Percentiles rank a stretch among this genome's conserved stretches.
phyloP scores from a whole-genome alignment of 179 eudicot genomes.

The Amaranthus tricolor region DNA sequence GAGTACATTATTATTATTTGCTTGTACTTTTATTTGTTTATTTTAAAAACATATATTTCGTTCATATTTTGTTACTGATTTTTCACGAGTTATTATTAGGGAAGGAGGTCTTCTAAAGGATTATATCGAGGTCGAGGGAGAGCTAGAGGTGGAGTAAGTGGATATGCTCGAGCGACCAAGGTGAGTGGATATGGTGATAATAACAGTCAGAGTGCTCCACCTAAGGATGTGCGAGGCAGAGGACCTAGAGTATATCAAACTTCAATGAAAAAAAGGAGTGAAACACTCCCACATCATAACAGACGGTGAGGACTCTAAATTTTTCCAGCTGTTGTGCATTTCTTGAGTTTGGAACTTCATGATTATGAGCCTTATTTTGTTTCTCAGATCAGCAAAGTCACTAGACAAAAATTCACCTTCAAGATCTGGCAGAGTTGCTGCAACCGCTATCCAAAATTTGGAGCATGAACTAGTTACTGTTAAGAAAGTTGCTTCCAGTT shows the following conservation, averaged over 20 bases:
- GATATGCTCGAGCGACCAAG: constrained; percentile 47
- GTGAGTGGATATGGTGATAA: constrained; percentile 36
- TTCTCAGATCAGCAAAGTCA: constrained; percentile 46
- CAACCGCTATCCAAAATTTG: constrained; percentile 29
- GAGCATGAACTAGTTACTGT: constrained; percentile 44
- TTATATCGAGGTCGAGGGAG: constrained; percentile 63
- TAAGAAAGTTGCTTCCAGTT: constrained; percentile 66
- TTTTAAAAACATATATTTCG: background rate
- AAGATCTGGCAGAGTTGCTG: constrained; percentile 43
- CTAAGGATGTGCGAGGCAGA: constrained; percentile 79
- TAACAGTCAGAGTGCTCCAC: constrained; percentile 44
- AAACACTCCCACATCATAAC: constrained; percentile 42
- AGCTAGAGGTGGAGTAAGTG: constrained; percentile 57
- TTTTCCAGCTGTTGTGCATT: background rate
- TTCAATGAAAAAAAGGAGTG: constrained; percentile 42
- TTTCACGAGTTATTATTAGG: constrained; percentile 35
- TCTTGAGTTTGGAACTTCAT: background rate
- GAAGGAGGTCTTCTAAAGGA: constrained; percentile 65
- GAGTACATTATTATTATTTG: too few species aligned
- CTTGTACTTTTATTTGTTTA: too few species aligned
- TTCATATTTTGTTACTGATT: background rate
- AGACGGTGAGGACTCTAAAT: constrained; percentile 54
- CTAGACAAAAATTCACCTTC: constrained; percentile 42
- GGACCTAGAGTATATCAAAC: constrained; percentile 83
- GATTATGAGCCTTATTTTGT: background rate